Base-by-base conservation (phyloP, 768 basidiomycete species). In the Leccinum boreale region DNA sequence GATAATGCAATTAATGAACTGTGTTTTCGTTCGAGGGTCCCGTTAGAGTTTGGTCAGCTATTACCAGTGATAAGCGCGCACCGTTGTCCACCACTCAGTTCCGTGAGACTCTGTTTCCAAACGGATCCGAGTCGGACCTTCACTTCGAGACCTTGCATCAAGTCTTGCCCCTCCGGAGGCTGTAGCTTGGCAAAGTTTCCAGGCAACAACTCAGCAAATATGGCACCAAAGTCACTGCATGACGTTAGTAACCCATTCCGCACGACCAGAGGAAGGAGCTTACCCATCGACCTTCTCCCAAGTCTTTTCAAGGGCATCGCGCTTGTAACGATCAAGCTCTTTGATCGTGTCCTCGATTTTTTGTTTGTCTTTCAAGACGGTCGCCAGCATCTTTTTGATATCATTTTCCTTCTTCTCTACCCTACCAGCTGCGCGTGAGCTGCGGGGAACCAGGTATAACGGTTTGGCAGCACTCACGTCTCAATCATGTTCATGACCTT, bases 1-100 rank as follows among this genome's bases (percentile, higher is more conserved):
- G 96, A 98, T 1, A 99, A 83, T 1, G 97, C 97, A 67, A 99
- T 98, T 62, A 99, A 82, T 0, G 97, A 99, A 62, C 95, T 98
- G 64, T 19, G n/a, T 44, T 44, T 11, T 44, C 42, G 23, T 44
- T 50, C 1, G 39, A 29, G 45, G n/a, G 49, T 48, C 17, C 9
- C 2, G 26, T 62, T 17, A 62, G 52, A 50, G 33, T 52, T 46
- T 52, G 33, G 31, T 39, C 2, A 4, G 17, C 4, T 12, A 44
- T 5, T 9, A 39, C 5, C 14, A 48, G 39, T 26, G 46, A 50
- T 15, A 14, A 12, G 10, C 33, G 71, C 86, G 58, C 59, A 94
- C 93, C 97, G 79, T 78, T 99, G 97, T 11, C 97, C 97, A 58
- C 97, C 97, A 65, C 93, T 96, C 53, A 99, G 79, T 69, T 99